phyloP scores from a whole-genome alignment of 352 stramenopile genomes.

The Phytophthora pini region DNA sequence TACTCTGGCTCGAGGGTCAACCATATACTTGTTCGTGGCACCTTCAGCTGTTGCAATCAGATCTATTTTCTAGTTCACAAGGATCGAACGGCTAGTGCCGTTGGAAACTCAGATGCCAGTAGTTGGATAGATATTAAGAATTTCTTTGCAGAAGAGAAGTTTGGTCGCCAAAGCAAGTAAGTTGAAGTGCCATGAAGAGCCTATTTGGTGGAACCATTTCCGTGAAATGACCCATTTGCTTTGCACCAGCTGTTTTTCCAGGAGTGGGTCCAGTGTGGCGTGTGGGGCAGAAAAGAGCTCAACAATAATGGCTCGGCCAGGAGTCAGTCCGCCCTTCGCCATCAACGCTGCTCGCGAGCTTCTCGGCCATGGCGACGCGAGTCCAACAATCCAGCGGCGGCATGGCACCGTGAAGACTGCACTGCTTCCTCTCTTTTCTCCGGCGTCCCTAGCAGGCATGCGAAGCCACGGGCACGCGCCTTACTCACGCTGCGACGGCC shows the following conservation, averaged over 20 bases:
- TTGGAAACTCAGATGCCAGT: background rate
- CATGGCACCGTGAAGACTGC: too few relatives aligned
- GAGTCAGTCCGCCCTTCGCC: constrained; percentile 8
- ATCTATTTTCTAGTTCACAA: background rate
- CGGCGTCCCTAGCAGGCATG: background rate
- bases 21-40: too few relatives aligned
- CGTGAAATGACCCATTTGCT: constrained; percentile 1
- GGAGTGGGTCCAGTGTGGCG: too few relatives aligned
- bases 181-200: too few relatives aligned
- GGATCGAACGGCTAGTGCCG: background rate
- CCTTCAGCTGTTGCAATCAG: background rate
- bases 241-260: background rate
- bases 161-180: too few relatives aligned
- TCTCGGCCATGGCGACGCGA: background rate
- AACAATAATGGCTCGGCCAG: background rate
- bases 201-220: background rate
- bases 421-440: background rate
- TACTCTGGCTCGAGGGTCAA: too few relatives aligned
- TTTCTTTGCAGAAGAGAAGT: too few relatives aligned
- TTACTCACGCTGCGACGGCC: constrained; percentile 13
- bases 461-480: constrained; percentile 7
- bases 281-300: background rate
- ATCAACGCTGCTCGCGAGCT: background rate
- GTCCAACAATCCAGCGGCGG: constrained; percentile 6
- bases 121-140: too few relatives aligned